Evolutionary conservation across 2,329 filamentous ascomycete genomes (phyloP).

Genomic region (Akanthomyces dipterigenus): DNA sequence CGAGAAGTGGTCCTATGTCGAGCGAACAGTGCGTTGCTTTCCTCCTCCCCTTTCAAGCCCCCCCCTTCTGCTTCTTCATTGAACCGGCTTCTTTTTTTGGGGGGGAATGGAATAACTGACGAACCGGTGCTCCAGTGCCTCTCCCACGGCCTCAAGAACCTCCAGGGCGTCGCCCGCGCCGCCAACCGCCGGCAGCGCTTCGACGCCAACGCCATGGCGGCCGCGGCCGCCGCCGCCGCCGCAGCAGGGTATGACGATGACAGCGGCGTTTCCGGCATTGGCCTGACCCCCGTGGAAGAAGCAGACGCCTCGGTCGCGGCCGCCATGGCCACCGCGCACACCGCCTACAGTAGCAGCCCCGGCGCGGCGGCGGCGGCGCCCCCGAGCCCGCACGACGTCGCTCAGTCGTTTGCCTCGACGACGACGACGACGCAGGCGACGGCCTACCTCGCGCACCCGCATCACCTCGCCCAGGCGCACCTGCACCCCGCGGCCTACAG

Average conservation of each 20-base stretch:
- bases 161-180: constrained; percentile 62
- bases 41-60: neutral
- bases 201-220: constrained; percentile 27
- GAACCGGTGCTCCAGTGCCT: constrained; percentile 58
- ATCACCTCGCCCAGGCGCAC: constrained; percentile 1
- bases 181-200: constrained; percentile 59
- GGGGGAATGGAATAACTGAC: neutral
- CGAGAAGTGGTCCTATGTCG: constrained; percentile 73
- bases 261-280: constrained; percentile 60
- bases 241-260: constrained; percentile 56
- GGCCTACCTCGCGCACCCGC: constrained; percentile 1
- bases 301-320: constrained; percentile 31
- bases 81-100: too few species aligned
- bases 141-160: constrained; percentile 75
- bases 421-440: neutral
- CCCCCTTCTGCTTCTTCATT: too few species aligned
- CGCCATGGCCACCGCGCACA: neutral
- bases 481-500: neutral
- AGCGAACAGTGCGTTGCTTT: constrained; percentile 47
- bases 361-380: neutral
- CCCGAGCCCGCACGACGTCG: neutral
- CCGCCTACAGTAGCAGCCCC: constrained; percentile 1
- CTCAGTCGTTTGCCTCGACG: neutral
- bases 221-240: constrained; percentile 15
- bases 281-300: constrained; percentile 53